A percentile compares a stretch with the other conserved stretches of the same genome.
Evolutionary conservation across 805 yeast species (phyloP).

Genomic region (Millerozyma acaciae): DNA sequence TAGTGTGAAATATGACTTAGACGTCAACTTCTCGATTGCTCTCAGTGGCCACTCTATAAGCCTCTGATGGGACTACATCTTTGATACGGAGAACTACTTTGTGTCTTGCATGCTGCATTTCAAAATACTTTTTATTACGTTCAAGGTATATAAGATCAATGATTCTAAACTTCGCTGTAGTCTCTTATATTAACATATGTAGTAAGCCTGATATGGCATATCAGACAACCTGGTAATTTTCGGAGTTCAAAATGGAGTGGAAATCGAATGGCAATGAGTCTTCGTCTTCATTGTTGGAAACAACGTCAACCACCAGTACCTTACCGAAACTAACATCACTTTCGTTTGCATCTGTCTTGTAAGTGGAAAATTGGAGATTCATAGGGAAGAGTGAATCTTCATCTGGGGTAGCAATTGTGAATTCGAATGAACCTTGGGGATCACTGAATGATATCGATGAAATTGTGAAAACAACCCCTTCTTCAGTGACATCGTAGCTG

Average conservation of each 20-base stretch:
- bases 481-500: constrained; percentile 56
- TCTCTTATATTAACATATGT: neutral
- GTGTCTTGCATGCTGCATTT: too few relatives aligned
- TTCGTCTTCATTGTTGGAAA: constrained; percentile 46
- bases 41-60: constrained; percentile 49
- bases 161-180: neutral
- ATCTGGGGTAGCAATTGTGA: constrained; percentile 65
- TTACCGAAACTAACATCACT: constrained; percentile 53
- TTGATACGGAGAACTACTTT: too few relatives aligned
- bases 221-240: constrained; percentile 47
- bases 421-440: constrained; percentile 72
- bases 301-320: constrained; percentile 60
- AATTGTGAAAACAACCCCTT: constrained; percentile 66
- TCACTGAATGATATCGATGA: constrained; percentile 50
- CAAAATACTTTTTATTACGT: too few relatives aligned
- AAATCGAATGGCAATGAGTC: constrained; percentile 67
- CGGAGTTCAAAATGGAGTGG: constrained; percentile 53
- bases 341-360: constrained; percentile 40
- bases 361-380: constrained; percentile 57
- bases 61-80: constrained; percentile 1
- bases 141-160: neutral
- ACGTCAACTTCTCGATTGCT: constrained; percentile 47
- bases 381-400: constrained; percentile 91
- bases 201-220: neutral
- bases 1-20: constrained; percentile 34